phyloP scores from a whole-genome alignment of 1,284 basidiomycete species.

The Neolentinus lepideus region DNA sequence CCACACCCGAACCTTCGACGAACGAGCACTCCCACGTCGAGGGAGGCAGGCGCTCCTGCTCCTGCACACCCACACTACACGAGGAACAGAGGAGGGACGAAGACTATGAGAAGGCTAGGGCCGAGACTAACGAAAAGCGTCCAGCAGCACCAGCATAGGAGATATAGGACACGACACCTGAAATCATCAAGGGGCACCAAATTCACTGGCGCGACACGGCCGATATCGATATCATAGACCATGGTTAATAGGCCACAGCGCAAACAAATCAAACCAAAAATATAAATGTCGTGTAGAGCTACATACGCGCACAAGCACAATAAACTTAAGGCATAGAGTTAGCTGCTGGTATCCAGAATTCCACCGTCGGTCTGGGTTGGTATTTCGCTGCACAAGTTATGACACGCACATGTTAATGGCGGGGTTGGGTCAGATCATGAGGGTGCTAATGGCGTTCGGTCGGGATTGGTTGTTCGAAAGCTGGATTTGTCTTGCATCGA shows the following conservation, averaged over 20 bases:
- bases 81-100: too few relatives aligned
- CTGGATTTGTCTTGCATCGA: constrained; percentile 81
- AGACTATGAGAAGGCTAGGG: too few relatives aligned
- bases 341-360: neutral
- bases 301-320: neutral
- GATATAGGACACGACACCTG: too few relatives aligned
- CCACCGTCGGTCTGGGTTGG: neutral
- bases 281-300: neutral
- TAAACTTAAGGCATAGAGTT: neutral
- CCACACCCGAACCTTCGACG: neutral
- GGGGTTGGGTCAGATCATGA: neutral
- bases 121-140: too few relatives aligned
- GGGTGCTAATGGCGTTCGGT: constrained; percentile 36
- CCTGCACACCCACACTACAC: constrained; percentile 6
- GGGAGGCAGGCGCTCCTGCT: constrained; percentile 10
- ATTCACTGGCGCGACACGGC: too few relatives aligned
- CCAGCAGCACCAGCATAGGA: too few relatives aligned
- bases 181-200: too few relatives aligned
- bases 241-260: too few relatives aligned
- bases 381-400: neutral
- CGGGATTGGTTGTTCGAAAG: constrained; percentile 62
- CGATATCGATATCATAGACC: too few relatives aligned
- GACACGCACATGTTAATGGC: neutral
- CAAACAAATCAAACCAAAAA: neutral
- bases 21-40: neutral